These are phyloP conservation scores for Penicillium sp. DNA, from an alignment of 2,329 filamentous ascomycete genomes.

Conservation along the genomic window DNA sequence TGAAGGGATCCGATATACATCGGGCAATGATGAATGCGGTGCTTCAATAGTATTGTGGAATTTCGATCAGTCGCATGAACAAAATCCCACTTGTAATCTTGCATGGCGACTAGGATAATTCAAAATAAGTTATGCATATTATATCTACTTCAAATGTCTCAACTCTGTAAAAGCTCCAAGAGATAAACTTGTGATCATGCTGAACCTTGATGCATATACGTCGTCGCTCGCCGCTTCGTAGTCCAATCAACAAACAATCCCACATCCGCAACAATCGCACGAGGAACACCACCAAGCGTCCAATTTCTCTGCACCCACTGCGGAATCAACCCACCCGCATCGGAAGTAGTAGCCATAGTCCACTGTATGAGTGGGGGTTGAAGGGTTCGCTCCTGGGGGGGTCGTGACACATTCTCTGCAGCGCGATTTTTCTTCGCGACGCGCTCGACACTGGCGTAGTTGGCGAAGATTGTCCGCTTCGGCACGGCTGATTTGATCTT, in stretches of 20 bases:
- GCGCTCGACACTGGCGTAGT: constrained; percentile 42
- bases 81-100: too few relatives aligned
- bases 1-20: too few relatives aligned
- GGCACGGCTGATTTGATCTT: constrained; percentile 29
- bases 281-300: constrained; percentile 41
- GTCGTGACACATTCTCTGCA: neutral
- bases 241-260: constrained; percentile 44
- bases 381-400: too few relatives aligned
- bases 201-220: too few relatives aligned
- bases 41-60: too few relatives aligned
- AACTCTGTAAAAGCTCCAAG: too few relatives aligned
- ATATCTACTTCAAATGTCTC: too few relatives aligned
- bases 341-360: constrained; percentile 44
- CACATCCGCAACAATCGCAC: constrained; percentile 43
- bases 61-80: too few relatives aligned
- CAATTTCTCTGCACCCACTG: constrained; percentile 43
- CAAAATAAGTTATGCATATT: too few relatives aligned
- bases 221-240: constrained; percentile 14
- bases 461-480: constrained; percentile 34
- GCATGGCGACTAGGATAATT: too few relatives aligned
- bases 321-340: constrained; percentile 42
- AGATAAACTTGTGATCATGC: too few relatives aligned
- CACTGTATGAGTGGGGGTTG: constrained; percentile 30
- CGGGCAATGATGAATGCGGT: too few relatives aligned
- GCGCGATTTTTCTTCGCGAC: constrained; percentile 14